Conservation (phyloP, 2,329 filamentous ascomycete species). For the Fusarium mundagurra region DNA sequence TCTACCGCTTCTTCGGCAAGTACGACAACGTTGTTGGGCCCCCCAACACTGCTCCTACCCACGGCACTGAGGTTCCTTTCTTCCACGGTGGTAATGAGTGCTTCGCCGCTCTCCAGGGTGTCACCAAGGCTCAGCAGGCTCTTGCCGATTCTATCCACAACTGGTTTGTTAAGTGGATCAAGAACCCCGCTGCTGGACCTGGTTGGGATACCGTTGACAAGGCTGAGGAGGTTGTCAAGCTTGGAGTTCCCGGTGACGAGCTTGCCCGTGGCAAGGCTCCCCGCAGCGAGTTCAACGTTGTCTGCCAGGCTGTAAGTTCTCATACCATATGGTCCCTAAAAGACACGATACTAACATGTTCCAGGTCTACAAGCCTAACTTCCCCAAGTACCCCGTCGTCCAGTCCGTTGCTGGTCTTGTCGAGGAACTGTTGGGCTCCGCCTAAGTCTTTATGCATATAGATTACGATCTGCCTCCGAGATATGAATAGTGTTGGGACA, state of each 20-base stretch:
- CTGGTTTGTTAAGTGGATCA: constrained; percentile 57
- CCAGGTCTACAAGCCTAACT: constrained; percentile 17
- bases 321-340: rapidly evolving
- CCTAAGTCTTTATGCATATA: background rate
- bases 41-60: constrained; percentile 38
- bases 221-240: constrained; percentile 28
- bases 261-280: constrained; percentile 15
- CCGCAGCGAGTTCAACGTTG: constrained; percentile 23
- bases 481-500: constrained; percentile 4
- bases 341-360: background rate
- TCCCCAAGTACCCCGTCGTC: constrained; percentile 27
- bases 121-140: constrained; percentile 52
- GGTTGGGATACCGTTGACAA: constrained; percentile 50
- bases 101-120: constrained; percentile 46
- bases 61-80: constrained; percentile 53
- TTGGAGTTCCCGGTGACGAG: constrained; percentile 38
- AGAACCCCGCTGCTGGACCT: constrained; percentile 53
- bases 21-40: constrained; percentile 53
- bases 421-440: background rate
- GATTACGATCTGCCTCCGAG: constrained; percentile 11
- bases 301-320: constrained; percentile 31
- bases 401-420: constrained; percentile 2
- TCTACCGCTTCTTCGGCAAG: constrained; percentile 55
- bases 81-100: constrained; percentile 57
- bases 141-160: constrained; percentile 54